phyloP scores from a whole-genome alignment of 371 early-diverging fungal genomes.

The Apophysomyces sp. region DNA sequence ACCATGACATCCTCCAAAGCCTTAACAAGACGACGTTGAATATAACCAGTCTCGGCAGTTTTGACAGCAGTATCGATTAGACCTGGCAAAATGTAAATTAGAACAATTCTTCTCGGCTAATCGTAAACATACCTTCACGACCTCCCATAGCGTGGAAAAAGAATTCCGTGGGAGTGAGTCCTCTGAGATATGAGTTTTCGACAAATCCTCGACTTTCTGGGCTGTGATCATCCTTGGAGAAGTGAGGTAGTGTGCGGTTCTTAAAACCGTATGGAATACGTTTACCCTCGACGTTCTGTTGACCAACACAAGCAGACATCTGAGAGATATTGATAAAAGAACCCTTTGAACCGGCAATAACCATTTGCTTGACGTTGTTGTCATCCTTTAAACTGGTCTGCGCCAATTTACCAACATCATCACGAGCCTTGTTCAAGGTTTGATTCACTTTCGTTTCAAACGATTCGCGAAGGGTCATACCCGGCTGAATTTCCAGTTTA shows the following conservation, averaged over 20 bases:
- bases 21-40: constrained; percentile 99
- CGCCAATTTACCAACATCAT: constrained; percentile 93
- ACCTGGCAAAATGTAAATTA: constrained; percentile 28
- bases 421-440: constrained; percentile 95
- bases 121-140: constrained; percentile 84
- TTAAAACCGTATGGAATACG: constrained; percentile 99
- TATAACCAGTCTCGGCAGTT: constrained; percentile 99
- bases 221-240: constrained; percentile 97
- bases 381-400: constrained; percentile 86
- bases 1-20: constrained; percentile 99
- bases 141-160: constrained; percentile 99
- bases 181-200: constrained; percentile 97
- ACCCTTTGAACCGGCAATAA: constrained; percentile 98
- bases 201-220: constrained; percentile 99
- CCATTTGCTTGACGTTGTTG: constrained; percentile 99
- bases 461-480: constrained; percentile 97
- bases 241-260: constrained; percentile 97
- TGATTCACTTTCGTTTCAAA: constrained; percentile 95
- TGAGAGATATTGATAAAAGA: constrained; percentile 99
- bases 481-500: constrained; percentile 90
- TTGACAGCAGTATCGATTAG: constrained; percentile 99
- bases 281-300: constrained; percentile 99
- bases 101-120: neutral
- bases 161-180: constrained; percentile 98
- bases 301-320: constrained; percentile 99